Evolutionary conservation across 2,329 filamentous ascomycete genomes (phyloP).

Genomic region (Exophiala xenobiotica): DNA sequence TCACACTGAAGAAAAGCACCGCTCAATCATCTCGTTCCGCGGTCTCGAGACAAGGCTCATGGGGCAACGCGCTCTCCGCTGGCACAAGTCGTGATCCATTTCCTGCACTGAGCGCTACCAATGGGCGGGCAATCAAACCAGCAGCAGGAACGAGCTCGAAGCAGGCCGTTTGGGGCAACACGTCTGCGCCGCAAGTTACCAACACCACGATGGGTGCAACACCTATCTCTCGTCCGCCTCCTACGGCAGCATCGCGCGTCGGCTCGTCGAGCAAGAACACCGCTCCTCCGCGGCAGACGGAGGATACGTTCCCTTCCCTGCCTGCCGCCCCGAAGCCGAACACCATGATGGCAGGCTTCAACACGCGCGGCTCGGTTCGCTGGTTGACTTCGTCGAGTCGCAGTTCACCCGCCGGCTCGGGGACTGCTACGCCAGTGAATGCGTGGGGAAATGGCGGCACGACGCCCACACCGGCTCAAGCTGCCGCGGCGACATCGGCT

Average conservation of each 20-base stretch:
- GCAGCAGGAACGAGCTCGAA: constrained; percentile 15
- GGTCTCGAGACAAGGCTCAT: constrained; percentile 57
- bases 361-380: constrained; percentile 47
- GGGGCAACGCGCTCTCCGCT: constrained; percentile 48
- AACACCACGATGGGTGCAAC: constrained; percentile 28
- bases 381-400: constrained; percentile 36
- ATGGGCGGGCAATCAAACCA: constrained; percentile 29
- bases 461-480: constrained; percentile 25
- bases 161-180: constrained; percentile 17
- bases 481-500: constrained; percentile 16
- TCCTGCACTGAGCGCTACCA: constrained; percentile 43
- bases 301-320: constrained; percentile 77
- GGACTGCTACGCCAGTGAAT: constrained; percentile 34
- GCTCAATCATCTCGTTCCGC: constrained; percentile 64
- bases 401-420: constrained; percentile 32
- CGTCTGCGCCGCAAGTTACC: constrained; percentile 28
- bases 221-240: constrained; percentile 16
- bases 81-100: constrained; percentile 45
- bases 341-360: constrained; percentile 47
- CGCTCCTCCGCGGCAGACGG: constrained; percentile 35
- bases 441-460: constrained; percentile 39
- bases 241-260: constrained; percentile 17
- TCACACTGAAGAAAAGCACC: constrained; percentile 69
- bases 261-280: constrained; percentile 22
- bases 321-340: constrained; percentile 72